Evolutionary conservation across 2,329 filamentous ascomycete species (phyloP).

Genomic region (Diaporthe sp.): DNA sequence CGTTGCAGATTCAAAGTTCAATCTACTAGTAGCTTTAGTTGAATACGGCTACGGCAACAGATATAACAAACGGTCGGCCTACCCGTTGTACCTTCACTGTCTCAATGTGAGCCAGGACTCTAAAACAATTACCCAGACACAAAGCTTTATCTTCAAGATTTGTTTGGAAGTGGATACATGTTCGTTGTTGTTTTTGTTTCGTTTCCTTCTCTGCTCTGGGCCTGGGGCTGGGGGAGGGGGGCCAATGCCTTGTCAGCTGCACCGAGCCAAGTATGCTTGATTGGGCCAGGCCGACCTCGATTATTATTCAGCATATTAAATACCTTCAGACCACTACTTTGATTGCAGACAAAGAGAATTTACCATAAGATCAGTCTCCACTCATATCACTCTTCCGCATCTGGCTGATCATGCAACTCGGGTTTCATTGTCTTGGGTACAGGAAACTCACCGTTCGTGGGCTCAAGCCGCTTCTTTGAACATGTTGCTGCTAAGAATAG

Average conservation of each 20-base stretch:
- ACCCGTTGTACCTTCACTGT: not conserved
- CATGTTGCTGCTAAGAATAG: constrained; percentile 8
- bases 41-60: too few relatives aligned
- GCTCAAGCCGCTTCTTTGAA: constrained; percentile 7
- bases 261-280: not conserved
- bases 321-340: not conserved
- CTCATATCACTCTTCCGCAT: not conserved
- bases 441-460: not conserved
- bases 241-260: too few relatives aligned
- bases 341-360: not conserved
- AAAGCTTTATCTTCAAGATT: not conserved
- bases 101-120: not conserved
- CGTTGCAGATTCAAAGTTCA: not conserved
- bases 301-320: not conserved
- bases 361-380: not conserved
- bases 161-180: not conserved
- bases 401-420: not conserved
- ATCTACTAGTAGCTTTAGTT: too few relatives aligned
- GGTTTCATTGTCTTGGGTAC: not conserved
- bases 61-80: not conserved
- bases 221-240: too few relatives aligned
- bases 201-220: not conserved
- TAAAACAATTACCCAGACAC: not conserved
- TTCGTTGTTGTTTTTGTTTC: not conserved
- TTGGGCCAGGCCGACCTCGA: not conserved